These are phyloP conservation scores for Flaveria robusta DNA, from an alignment of 129 eudicot genomes.

Conservation along the genomic window DNA sequence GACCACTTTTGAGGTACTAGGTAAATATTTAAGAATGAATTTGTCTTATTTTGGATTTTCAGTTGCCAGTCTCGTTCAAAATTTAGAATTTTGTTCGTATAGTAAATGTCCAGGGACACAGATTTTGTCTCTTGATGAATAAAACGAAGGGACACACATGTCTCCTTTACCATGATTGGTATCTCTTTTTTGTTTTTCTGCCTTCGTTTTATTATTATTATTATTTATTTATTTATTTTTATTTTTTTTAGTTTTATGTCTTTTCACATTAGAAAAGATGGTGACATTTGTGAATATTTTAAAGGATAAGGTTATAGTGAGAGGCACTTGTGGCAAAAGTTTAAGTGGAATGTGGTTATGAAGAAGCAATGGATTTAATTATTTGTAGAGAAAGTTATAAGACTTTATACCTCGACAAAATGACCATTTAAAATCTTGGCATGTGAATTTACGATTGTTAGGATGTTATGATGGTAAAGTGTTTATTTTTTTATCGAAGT, in stretches of 20 bases:
- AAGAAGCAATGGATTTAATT: neutral
- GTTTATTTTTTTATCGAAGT: too few relatives aligned
- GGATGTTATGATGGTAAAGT: too few relatives aligned
- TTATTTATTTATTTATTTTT: too few relatives aligned
- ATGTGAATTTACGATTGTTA: too few relatives aligned
- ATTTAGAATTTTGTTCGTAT: constrained; percentile 24
- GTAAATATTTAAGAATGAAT: constrained; percentile 22
- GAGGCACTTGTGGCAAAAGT: neutral
- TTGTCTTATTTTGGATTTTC: constrained; percentile 37
- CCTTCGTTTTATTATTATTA: neutral
- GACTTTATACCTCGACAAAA: neutral
- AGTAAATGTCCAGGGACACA: constrained; percentile 13
- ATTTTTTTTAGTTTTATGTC: too few relatives aligned
- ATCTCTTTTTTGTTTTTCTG: neutral
- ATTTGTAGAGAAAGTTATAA: neutral
- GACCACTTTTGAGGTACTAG: constrained; percentile 33
- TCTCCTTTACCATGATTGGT: constrained; percentile 14
- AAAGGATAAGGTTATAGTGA: neutral
- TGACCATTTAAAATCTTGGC: neutral
- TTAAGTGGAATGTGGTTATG: neutral
- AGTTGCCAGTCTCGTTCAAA: constrained; percentile 32
- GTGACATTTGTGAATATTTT: neutral
- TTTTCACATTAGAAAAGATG: neutral
- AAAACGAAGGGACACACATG: constrained; percentile 29
- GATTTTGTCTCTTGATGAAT: constrained; percentile 19